Evolutionary conservation across 176 grass and related monocot genomes (phyloP).

Genomic region (Elymus sibiricus): DNA sequence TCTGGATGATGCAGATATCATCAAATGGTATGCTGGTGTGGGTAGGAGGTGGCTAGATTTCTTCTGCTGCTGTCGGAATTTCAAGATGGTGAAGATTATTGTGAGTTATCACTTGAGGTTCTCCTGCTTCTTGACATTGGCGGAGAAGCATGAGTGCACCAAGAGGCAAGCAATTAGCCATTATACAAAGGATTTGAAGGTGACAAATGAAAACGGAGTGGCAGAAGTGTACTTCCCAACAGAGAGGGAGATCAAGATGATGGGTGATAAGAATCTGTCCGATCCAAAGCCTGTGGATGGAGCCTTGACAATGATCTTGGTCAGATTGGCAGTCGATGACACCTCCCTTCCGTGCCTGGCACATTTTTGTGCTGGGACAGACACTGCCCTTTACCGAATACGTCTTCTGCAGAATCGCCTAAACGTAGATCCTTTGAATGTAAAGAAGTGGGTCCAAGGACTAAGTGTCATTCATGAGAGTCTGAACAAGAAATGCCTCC

Average conservation of each 20-base stretch:
- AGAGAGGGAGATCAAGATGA: constrained; percentile 92
- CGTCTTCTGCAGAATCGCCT: constrained; percentile 88
- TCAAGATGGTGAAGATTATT: constrained; percentile 83
- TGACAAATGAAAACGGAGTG: constrained; percentile 47
- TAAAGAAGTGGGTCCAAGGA: constrained; percentile 76
- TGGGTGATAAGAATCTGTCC: constrained; percentile 72
- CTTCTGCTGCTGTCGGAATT: constrained; percentile 86
- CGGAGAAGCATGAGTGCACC: constrained; percentile 86
- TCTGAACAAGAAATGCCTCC: constrained; percentile 87
- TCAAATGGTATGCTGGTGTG: constrained; percentile 91
- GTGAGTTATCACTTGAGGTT: constrained; percentile 93
- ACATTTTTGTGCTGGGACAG: constrained; percentile 67
- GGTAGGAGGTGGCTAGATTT: constrained; percentile 91
- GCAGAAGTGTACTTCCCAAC: constrained; percentile 66
- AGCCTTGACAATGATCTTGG: constrained; percentile 70
- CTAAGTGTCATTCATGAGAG: constrained; percentile 83
- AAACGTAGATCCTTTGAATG: constrained; percentile 81
- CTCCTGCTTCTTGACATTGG: constrained; percentile 90
- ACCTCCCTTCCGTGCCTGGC: constrained; percentile 48
- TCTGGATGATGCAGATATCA: constrained; percentile 86
- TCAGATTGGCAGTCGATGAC: constrained; percentile 61
- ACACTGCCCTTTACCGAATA: constrained; percentile 69
- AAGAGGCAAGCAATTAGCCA: constrained; percentile 88
- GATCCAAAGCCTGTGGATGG: constrained; percentile 85
- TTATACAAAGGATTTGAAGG: constrained; percentile 84